phyloP scores from a whole-genome alignment of 257 asterid species.

The Ehretia macrophylla region DNA sequence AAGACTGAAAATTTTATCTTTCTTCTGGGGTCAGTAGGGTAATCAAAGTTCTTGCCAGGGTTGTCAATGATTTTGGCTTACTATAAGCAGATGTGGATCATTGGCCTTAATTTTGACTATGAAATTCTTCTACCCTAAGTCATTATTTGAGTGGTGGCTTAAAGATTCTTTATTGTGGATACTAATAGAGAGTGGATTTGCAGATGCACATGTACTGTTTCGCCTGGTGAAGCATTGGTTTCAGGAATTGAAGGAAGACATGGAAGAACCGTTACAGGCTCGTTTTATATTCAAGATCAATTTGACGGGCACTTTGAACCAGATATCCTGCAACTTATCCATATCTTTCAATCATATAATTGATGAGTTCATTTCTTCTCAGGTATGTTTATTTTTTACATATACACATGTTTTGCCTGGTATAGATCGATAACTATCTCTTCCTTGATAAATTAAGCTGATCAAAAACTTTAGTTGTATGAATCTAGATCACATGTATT shows the following conservation, averaged over 20 bases:
- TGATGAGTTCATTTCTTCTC: conserved; percentile 60
- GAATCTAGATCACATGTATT: no score
- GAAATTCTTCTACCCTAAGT: not conserved
- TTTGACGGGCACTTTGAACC: conserved; percentile 43
- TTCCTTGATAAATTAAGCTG: no score
- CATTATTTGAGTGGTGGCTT: not conserved
- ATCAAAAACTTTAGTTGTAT: not conserved
- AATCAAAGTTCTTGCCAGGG: no score
- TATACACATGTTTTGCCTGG: not conserved
- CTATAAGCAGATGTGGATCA: no score
- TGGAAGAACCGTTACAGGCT: conserved; percentile 59
- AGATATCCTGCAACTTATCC: conserved; percentile 72
- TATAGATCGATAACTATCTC: not conserved
- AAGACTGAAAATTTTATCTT: no score
- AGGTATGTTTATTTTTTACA: conserved; percentile 37
- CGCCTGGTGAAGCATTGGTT: conserved; percentile 74
- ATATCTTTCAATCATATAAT: conserved; percentile 46
- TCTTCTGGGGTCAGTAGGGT: no score
- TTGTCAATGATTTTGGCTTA: no score
- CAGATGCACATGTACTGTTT: conserved; percentile 60
- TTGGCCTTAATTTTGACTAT: no score
- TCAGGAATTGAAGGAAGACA: conserved; percentile 61
- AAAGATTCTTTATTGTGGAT: conserved; percentile 1
- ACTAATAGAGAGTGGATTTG: conserved; percentile 25
- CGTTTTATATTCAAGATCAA: conserved; percentile 61